phyloP scores from a whole-genome alignment of 2,329 filamentous ascomycete species.

The Pseudocercospora cruenta region DNA sequence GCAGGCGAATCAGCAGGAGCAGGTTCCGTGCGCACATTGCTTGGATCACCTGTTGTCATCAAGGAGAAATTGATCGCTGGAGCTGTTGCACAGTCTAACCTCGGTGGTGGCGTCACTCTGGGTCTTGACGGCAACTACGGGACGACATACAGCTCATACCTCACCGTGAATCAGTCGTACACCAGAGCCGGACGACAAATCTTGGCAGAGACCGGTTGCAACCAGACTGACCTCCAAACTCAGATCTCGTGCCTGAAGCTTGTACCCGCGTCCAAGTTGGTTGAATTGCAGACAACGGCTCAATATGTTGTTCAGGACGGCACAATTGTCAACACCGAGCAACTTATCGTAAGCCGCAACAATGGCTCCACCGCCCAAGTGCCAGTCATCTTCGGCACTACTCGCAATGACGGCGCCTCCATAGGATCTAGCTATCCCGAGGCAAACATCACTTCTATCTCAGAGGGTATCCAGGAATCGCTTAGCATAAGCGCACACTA shows the following conservation, averaged over 20 bases:
- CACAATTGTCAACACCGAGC: conserved; percentile 56
- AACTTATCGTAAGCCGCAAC: conserved; percentile 50
- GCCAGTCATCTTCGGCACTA: conserved; percentile 60
- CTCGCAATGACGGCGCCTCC: conserved; percentile 59
- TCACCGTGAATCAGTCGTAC: conserved; percentile 59
- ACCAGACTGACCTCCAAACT: conserved; percentile 47
- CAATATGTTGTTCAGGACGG: conserved; percentile 64
- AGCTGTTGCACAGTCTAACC: conserved; percentile 55
- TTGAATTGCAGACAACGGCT: conserved; percentile 47
- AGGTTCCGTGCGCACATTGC: conserved; percentile 59
- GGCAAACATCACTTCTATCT: conserved; percentile 46
- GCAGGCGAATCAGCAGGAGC: conserved; percentile 57
- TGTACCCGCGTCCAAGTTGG: conserved; percentile 49
- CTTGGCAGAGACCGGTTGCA: conserved; percentile 57
- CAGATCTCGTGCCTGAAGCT: conserved; percentile 59
- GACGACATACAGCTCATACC: conserved; percentile 62
- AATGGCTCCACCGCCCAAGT: conserved; percentile 54
- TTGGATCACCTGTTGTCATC: conserved; percentile 55
- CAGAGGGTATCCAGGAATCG: conserved; percentile 49
- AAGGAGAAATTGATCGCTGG: conserved; percentile 49
- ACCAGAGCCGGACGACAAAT: conserved; percentile 55
- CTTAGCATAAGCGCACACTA: conserved; percentile 50
- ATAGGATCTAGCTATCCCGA: conserved; percentile 54
- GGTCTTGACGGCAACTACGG: conserved; percentile 61
- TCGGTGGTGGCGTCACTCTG: conserved; percentile 60